Evolutionary conservation across 2,329 filamentous ascomycete genomes (phyloP).

Genomic region (Alternaria ethzedia): DNA sequence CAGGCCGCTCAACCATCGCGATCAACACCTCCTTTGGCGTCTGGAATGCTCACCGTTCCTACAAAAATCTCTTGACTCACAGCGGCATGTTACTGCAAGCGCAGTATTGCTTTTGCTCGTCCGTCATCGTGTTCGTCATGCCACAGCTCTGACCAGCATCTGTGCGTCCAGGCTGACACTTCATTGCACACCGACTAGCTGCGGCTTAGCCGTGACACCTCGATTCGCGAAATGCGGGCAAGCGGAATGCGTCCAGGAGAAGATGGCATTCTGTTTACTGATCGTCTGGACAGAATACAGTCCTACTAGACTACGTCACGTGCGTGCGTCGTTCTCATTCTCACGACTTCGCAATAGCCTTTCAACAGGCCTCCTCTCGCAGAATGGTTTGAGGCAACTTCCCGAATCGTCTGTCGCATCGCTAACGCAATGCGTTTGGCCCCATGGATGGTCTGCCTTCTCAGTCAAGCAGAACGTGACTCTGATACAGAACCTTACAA

Average conservation of each 20-base stretch:
- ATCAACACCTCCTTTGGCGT: not conserved
- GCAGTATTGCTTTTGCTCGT: not conserved
- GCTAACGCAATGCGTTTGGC: not conserved
- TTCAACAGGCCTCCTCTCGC: not conserved
- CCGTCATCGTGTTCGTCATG: not conserved
- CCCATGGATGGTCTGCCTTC: fast-evolving
- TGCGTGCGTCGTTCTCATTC: not conserved
- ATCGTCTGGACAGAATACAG: not conserved
- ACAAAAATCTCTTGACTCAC: not conserved
- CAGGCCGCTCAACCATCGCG: slow-evolving; percentile 4
- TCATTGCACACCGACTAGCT: not conserved
- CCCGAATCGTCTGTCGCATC: not conserved
- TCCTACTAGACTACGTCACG: not conserved
- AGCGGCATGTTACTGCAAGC: not conserved
- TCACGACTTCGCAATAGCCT: not conserved
- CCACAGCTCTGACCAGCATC: not conserved
- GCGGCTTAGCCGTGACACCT: not conserved
- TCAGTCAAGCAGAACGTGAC: not conserved
- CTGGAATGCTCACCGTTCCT: not conserved
- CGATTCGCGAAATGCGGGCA: not conserved
- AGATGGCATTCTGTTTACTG: not conserved
- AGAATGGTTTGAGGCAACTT: not conserved
- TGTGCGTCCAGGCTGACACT: not conserved
- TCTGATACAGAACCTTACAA: not conserved
- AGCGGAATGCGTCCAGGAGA: not conserved